Base-by-base conservation (phyloP, 2,329 filamentous ascomycete genomes). In the Colletotrichum ledebouriae region DNA sequence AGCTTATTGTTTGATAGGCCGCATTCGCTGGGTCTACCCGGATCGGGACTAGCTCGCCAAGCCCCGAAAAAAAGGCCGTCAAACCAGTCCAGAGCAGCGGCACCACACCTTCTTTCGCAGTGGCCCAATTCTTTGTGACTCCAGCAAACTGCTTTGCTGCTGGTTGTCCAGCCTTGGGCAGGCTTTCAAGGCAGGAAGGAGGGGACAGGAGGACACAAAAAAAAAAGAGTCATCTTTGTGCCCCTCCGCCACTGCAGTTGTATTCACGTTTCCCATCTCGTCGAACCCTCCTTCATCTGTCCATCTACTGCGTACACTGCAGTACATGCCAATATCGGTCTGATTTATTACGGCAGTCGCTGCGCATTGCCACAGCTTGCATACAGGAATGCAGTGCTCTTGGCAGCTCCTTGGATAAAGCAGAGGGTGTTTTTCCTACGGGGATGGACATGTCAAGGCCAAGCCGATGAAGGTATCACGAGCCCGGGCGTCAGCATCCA, bases 391-490 rank as follows among this genome's bases (percentile, higher is more conserved):
- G 25, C 59, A 17, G 13, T 17, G 15, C 37, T 49, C 52, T 63
- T 52, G 59, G 22, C 20, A 59, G 42, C 17, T 29, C 53, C 15
- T 44, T 53, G 44, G 37, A 34, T 44, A 53, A 63, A 52, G 46
- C 59, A 46, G 37, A 25, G 52, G 33, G 29, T 47, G 52, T 67
- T 49, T 67, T 37, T 41, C 33, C 20, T 41, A 20, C 52, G 25
- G 58, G 44, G 17, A 46, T 37, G 29, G 44, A n/a, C 59, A 63
- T 41, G 44, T 33, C 46, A 52, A 29, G 46, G 53, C 60, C 53
- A 59, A 53, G 60, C 12, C 55, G 29, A 37, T 65, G 65, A 68
- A 34, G 65, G 60, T 65, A 65, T 68, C 61, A 68, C 65, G 65
- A 59, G 61, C 47, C 34, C 46, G 55, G 55, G n/a, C 42, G 25